Base-by-base conservation (phyloP, 169 alveolate species). In the Cystoisospora suis region DNA sequence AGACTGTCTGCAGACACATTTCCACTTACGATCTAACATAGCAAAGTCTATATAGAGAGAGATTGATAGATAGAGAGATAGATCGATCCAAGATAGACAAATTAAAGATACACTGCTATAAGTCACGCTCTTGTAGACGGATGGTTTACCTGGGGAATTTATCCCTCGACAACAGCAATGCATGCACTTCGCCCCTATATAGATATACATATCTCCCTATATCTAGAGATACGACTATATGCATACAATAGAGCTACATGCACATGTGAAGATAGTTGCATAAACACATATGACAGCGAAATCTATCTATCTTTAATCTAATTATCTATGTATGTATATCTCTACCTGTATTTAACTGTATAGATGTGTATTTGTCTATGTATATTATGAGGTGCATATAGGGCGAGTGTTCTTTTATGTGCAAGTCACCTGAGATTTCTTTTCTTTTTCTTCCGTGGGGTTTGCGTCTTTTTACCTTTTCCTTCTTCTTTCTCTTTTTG, bases 391-490 rank as follows among this genome's bases (percentile, higher is more conserved):
- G 38, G 12, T 38, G 79, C 79, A 17, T n/a, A 65, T 27, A n/a
- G 34, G 29, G 79, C 12, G 17, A n/a, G 12, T 15, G 56, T 20
- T 34, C 12, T 36, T 29, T 32, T 29, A 27, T n/a, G 27, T 20
- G 5, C 83, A 9, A 5, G 56, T 23, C 46, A 7, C 29, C 53
- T 32, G 34, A 38, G 9, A 5, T 23, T 17, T 12, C 53, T 38
- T 0, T 23, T 20, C 27, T 40, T 0, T 36, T 12, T 3, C 44
- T 0, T 5, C 1, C 5, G 49, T 49, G 49, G 47, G 44, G 5
- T n/a, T 38, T 49, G 61, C 61, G 61, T 20, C 75, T 27, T n/a
- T 79, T 32, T 75, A 86, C 91, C 85, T 86, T 86, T 58, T 86
- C 85, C 23, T 70, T 86, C 72, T 86, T 72, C 75, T 70, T 86